Evolutionary conservation across 73 alveolate species (phyloP).

Genomic region (Paramecium bursaria): DNA sequence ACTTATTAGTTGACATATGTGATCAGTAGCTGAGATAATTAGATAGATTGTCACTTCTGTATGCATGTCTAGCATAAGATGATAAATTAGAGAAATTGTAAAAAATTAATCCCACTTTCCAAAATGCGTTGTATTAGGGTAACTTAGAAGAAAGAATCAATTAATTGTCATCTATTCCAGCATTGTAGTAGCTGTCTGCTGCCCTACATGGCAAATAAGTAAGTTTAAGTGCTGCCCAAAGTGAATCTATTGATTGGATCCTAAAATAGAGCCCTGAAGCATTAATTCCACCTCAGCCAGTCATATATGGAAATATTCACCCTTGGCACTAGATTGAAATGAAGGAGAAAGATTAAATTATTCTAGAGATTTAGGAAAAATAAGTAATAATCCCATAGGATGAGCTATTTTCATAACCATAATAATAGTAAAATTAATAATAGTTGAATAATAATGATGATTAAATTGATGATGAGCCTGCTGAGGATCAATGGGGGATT

Average conservation of each 20-base stretch:
- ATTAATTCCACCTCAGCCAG: slow-evolving; percentile 7
- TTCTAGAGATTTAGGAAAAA: slow-evolving; percentile 8
- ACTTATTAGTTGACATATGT: slow-evolving; percentile 51
- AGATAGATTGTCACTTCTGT: slow-evolving; percentile 65
- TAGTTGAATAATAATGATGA: slow-evolving; percentile 42
- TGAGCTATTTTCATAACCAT: too few relatives aligned
- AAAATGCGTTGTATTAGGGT: slow-evolving; percentile 5
- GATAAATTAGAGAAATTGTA: slow-evolving; percentile 59
- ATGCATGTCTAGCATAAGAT: slow-evolving; percentile 4
- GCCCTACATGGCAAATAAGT: neutral
- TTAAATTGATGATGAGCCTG: slow-evolving; percentile 53
- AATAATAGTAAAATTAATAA: neutral
- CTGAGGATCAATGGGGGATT: slow-evolving; percentile 46
- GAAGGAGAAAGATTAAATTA: slow-evolving; percentile 24
- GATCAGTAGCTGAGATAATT: slow-evolving; percentile 57
- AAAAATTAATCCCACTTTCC: slow-evolving; percentile 30
- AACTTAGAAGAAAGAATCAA: slow-evolving; percentile 1
- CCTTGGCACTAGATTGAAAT: slow-evolving; percentile 33
- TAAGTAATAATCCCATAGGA: neutral
- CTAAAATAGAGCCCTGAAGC: slow-evolving; percentile 5
- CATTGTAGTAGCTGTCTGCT: slow-evolving; percentile 1
- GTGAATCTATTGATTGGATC: slow-evolving; percentile 43
- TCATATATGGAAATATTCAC: neutral
- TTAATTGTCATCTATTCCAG: slow-evolving; percentile 2
- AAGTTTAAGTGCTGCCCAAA: neutral